Conservation (phyloP, 2,329 filamentous ascomycete genomes). For the Paecilomyces formosus region DNA sequence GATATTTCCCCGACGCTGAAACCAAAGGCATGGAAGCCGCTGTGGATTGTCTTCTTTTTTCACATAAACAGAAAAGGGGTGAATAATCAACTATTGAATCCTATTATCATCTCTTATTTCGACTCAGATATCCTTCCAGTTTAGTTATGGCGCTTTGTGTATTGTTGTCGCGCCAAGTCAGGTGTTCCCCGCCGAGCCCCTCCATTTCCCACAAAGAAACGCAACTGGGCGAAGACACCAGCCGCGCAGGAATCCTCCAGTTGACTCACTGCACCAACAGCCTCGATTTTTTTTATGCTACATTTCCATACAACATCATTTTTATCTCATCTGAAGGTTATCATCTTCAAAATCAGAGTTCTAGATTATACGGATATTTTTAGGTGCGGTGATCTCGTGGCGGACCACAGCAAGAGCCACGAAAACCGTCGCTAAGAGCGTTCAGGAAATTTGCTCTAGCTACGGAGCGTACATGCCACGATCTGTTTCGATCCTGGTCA, state of each 20-base stretch:
- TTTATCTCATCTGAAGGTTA: too few relatives aligned
- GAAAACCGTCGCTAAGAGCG: not conserved
- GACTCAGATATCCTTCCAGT: not conserved
- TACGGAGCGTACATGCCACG: not conserved
- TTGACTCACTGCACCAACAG: not conserved
- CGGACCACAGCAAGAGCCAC: not conserved
- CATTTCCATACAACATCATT: not conserved
- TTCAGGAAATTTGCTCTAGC: not conserved
- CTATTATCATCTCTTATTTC: not conserved
- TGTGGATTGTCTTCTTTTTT: not conserved
- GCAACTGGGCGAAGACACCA: not conserved
- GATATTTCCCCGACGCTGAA: constrained; percentile 23
- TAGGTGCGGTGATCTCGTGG: not conserved
- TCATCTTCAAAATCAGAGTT: not conserved
- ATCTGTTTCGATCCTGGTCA: not conserved
- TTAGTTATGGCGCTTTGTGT: not conserved
- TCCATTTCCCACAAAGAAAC: not conserved
- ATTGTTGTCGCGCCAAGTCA: not conserved
- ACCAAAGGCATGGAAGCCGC: constrained; percentile 24
- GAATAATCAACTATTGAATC: not conserved
- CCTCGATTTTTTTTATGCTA: not conserved
- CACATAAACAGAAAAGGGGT: not conserved
- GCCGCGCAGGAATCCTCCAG: not conserved
- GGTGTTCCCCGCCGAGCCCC: not conserved
- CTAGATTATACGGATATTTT: not conserved